Evolutionary conservation across 768 basidiomycete genomes (phyloP), one percentile per base, ranked within the genome.

Genomic region (Russula sp.): DNA sequence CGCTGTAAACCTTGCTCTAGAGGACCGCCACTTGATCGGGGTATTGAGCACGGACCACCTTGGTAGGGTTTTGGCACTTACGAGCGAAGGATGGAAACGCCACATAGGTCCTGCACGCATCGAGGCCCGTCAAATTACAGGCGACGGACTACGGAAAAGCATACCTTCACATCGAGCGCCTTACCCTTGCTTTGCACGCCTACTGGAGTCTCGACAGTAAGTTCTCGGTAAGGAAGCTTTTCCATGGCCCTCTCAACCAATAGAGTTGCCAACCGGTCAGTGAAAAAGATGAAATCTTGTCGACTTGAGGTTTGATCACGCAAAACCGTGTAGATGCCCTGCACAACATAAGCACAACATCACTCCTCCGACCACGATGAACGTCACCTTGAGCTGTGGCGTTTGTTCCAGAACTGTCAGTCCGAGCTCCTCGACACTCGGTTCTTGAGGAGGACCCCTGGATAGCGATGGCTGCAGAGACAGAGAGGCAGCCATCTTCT

Each of bases 201-300:
- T 0, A 83, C 74, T 0, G 94, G 93, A 0, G 94, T 96, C 20
- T 73, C 76, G 6, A 96, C 80, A 0, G 74, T 74, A 68, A 82
- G 83, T 2, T 77, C 69, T 35, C 74, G 70, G 73, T 86, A 90
- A 2, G 93, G 93, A n/a, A 98, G 79, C 61, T 84, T 79, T 46
- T 87, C 86, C 69, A 95, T 77, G 0, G 93, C 92, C 70, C 85
- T 81, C 73, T 98, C 96, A 5, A 90, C 83, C 25, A 98, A 74
- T 20, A 92, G 73, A 0, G 91, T 93, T 0, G 95, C 83, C 2
- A 98, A 75, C 18, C 96, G 81, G 70, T 97, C 93, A 0, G 84
- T 83, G 70, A 93, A 93, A 77, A 97, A 96, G 42, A 98, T 85
- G 69, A 98, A 98, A 69, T 98, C 93, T 67, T 90, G 89, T 18